These are phyloP conservation scores for Schizophyllum commune DNA, from an alignment of 1,284 basidiomycete species.

Conservation along the genomic window DNA sequence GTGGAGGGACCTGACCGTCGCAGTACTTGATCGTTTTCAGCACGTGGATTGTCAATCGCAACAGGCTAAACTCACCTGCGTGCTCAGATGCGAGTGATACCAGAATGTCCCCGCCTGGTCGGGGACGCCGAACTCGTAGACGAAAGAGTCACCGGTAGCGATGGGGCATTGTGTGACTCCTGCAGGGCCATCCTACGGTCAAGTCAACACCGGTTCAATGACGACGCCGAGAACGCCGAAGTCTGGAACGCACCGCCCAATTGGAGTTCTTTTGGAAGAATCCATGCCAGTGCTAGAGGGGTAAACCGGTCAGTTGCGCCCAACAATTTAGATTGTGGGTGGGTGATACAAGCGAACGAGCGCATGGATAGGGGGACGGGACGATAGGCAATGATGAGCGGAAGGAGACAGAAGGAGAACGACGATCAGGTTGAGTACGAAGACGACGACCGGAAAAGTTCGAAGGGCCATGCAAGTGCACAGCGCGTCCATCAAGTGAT, in stretches of 20 bases:
- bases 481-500: not conserved
- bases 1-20: not conserved
- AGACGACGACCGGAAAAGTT: no score
- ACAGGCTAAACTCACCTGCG: not conserved
- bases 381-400: no score
- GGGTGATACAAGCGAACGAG: no score
- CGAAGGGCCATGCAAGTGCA: no score
- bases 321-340: no score
- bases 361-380: no score
- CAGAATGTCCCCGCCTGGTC: constrained; percentile 10
- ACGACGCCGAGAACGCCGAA: not conserved
- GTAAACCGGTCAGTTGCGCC: not conserved
- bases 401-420: not conserved
- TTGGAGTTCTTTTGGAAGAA: constrained; percentile 3
- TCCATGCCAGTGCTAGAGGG: constrained; percentile 9
- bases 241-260: not conserved
- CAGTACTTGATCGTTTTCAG: constrained; percentile 16
- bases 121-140: constrained; percentile 7
- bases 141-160: constrained; percentile 3
- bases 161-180: constrained; percentile 9
- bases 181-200: constrained; percentile 2
- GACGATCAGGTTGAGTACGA: no score
- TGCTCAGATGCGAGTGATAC: constrained; percentile 11
- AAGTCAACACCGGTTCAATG: not conserved
- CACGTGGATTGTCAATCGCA: not conserved